Evolutionary conservation across 768 basidiomycete species (phyloP).

Genomic region (Boletus barrowsii): DNA sequence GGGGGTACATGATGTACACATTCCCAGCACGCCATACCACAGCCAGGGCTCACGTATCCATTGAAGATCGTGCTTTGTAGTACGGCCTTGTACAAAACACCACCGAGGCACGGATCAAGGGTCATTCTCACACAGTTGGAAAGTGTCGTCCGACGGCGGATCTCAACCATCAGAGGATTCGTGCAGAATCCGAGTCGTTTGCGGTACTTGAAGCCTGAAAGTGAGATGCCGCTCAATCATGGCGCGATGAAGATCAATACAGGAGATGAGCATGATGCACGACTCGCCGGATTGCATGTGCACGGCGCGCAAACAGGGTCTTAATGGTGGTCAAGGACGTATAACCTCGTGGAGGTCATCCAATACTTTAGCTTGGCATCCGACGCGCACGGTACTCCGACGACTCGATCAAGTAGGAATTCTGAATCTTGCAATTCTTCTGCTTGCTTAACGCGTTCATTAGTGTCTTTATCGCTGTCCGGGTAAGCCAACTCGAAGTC

Average conservation of each 20-base stretch:
- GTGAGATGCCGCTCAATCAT: constrained; percentile 59
- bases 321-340: no score
- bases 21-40: constrained; percentile 43
- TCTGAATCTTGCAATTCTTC: no score
- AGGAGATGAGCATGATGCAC: constrained; percentile 59
- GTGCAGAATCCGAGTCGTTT: constrained; percentile 56
- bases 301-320: not conserved
- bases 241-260: constrained; percentile 70
- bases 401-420: no score
- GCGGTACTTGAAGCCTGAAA: constrained; percentile 35
- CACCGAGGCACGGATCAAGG: constrained; percentile 61
- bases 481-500: not conserved
- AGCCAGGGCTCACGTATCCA: constrained; percentile 63
- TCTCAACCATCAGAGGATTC: constrained; percentile 64
- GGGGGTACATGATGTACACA: no score
- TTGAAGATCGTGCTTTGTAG: constrained; percentile 58
- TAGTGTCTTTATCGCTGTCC: no score
- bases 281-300: constrained; percentile 43
- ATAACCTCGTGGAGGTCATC: no score
- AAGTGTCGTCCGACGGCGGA: constrained; percentile 59
- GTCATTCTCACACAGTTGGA: constrained; percentile 59
- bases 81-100: constrained; percentile 58
- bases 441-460: no score
- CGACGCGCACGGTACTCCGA: no score
- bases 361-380: no score